phyloP scores from a whole-genome alignment of 1,284 basidiomycete species.

The Microstroma glucosiphilum region DNA sequence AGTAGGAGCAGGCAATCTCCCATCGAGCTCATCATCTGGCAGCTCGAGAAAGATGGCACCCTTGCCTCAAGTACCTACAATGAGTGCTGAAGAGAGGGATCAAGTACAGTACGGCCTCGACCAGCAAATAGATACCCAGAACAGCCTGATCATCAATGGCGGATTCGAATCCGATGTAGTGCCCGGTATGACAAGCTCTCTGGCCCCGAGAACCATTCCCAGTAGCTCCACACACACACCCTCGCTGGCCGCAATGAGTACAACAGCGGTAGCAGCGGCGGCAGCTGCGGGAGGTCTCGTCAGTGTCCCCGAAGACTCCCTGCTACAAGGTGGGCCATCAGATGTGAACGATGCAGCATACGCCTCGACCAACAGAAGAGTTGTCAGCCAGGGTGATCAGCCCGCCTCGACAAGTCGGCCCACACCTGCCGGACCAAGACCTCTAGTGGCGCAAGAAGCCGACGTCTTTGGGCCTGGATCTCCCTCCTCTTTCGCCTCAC shows the following conservation, averaged over 20 bases:
- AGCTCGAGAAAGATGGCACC: no score
- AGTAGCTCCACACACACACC: no score
- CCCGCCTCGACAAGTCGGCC: not conserved
- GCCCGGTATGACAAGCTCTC: conserved; percentile 1
- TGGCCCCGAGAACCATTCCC: no score
- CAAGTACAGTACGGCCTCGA: conserved; percentile 16
- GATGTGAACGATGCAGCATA: not conserved
- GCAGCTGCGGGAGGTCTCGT: conserved; percentile 21
- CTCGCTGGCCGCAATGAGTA: not conserved
- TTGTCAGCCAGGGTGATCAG: not conserved
- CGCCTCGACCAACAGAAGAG: not conserved
- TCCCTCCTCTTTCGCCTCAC: not conserved
- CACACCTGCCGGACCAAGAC: not conserved
- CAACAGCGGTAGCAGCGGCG: conserved; percentile 7
- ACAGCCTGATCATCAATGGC: conserved; percentile 2
- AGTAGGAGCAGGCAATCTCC: no score
- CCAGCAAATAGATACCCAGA: conserved; percentile 7
- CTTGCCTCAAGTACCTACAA: not conserved
- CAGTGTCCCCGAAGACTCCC: conserved; percentile 31
- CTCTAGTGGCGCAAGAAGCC: not conserved
- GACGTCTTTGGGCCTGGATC: conserved; percentile 5
- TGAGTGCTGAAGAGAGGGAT: conserved; percentile 2
- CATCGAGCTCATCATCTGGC: no score
- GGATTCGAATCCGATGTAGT: conserved; percentile 14
- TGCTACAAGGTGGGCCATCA: not conserved